A percentile compares a stretch with the other conserved stretches of the same genome.
phyloP scores from a whole-genome alignment of 805 yeast species.

The Wickerhamomyces mucosus region DNA sequence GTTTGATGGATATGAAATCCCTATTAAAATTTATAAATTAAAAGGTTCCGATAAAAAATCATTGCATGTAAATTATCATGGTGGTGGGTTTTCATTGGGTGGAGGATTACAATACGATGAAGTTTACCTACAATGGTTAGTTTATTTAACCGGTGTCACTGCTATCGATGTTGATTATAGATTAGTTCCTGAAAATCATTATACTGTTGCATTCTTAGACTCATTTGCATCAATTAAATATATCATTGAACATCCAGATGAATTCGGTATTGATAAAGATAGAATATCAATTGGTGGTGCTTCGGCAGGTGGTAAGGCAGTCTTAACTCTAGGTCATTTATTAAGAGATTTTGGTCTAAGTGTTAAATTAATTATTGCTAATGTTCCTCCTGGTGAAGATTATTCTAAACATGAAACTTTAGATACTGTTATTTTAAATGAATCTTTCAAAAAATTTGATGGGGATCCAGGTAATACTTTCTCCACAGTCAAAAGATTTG shows the following conservation, averaged over 20 bases:
- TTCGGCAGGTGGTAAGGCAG: conserved; percentile 2
- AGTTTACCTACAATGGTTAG: background rate
- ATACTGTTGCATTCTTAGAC: background rate
- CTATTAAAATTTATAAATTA: background rate
- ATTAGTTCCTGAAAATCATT: background rate
- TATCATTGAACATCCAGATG: background rate
- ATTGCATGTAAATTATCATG: background rate
- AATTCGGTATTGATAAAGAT: conserved; percentile 1
- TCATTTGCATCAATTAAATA: background rate
- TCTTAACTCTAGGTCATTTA: conserved; percentile 1
- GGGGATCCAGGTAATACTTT: conserved; percentile 1
- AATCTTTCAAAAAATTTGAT: background rate
- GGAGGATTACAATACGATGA: background rate
- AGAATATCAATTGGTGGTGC: conserved; percentile 1
- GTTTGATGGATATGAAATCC: conserved; percentile 1
- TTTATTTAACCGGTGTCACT: background rate
- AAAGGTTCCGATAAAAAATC: background rate
- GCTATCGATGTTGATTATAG: background rate
- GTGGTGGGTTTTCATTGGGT: conserved; percentile 1
- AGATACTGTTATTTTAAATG: background rate
- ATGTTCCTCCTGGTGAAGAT: conserved; percentile 3
- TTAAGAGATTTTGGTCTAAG: conserved; percentile 1
- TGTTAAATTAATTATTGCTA: background rate
- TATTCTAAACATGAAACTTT: background rate
- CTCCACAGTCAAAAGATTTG: background rate